These are phyloP conservation scores for Trichosporon sp. DNA, from an alignment of 1,284 basidiomycete species.

Conservation along the genomic window DNA sequence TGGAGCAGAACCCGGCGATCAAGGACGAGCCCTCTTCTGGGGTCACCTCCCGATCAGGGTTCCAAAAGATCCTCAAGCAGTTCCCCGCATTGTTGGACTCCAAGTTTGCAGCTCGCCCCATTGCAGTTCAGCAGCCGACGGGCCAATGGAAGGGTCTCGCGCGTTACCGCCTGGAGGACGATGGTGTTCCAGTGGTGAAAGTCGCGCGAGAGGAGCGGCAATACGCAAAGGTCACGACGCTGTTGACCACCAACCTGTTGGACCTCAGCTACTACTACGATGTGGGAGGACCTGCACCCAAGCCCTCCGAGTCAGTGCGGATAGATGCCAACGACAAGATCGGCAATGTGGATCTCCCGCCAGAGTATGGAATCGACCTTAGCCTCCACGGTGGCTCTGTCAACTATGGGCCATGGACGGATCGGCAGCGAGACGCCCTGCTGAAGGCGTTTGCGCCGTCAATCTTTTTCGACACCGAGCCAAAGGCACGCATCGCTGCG, in stretches of 20 bases:
- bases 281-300: constrained; percentile 50
- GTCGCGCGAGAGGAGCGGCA: constrained; percentile 53
- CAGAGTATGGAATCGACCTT: constrained; percentile 88
- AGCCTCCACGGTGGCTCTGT: constrained; percentile 66
- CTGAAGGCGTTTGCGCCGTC: constrained; percentile 78
- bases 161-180: constrained; percentile 45
- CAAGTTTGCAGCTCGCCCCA: constrained; percentile 32
- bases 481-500: constrained; percentile 59
- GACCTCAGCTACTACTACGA: constrained; percentile 82
- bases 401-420: constrained; percentile 89
- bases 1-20: constrained; percentile 48
- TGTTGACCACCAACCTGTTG: constrained; percentile 69
- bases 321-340: constrained; percentile 58
- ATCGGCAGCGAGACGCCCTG: constrained; percentile 73
- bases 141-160: constrained; percentile 51
- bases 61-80: constrained; percentile 36
- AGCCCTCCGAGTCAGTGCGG: constrained; percentile 49
- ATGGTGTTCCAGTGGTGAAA: constrained; percentile 1
- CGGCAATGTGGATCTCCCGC: constrained; percentile 79
- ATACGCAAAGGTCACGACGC: constrained; percentile 78
- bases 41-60: constrained; percentile 38
- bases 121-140: background rate
- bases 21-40: constrained; percentile 35
- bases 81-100: constrained; percentile 40
- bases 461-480: constrained; percentile 62